Evolutionary conservation across 176 grass and related monocot species (phyloP), one percentile per base, ranked within the genome.

Genomic region (Saccharum officinarum): DNA sequence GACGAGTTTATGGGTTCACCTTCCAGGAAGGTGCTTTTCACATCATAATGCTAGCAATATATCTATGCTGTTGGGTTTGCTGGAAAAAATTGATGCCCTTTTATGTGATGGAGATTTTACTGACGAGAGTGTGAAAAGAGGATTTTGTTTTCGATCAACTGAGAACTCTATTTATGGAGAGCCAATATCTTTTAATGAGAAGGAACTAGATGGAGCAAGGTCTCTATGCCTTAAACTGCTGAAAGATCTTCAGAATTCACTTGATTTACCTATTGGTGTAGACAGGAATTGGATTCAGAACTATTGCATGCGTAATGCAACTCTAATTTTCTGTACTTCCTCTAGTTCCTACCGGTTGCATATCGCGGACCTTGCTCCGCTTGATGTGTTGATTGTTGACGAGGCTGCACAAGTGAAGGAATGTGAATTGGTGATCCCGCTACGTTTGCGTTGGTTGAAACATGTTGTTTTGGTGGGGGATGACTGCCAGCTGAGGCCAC

Each of bases 311-410:
- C 69, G 47, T 40, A 91, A 84, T 88, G 92, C 95, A 59, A 82
- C 82, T 18, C 78, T 97, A 20, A 76, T 97, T 47, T 97, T 97
- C 79, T 97, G 92, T 76, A 97, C 90, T 34, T 76, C 83, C 5
- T 88, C 95, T 34, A 92, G 86, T 82, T 97, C 95, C 68, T 94
- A 88, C 36, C 54, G 50, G 62, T 85, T 97, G 46, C 90, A 94
- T 86, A 61, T 88, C 37, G 68, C 84, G 14, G 44, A 82, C 12
- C 87, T 57, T 52, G 65, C 67, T 66, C 88, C 88, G 6, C 87
- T 97, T 10, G 83, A 91, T 72, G 78, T 94, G 23, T 82, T 97
- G 78, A 88, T 97, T 82, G 88, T 97, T 78, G 92, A 97, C 22
- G 28, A 1, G 28, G 92, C 92, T 69, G 90, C 95, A n/a, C 92